A percentile compares a stretch with the other conserved stretches of the same genome.
Conservation (phyloP, 2,329 filamentous ascomycete species). For the Fusarium pseudograminearum region DNA sequence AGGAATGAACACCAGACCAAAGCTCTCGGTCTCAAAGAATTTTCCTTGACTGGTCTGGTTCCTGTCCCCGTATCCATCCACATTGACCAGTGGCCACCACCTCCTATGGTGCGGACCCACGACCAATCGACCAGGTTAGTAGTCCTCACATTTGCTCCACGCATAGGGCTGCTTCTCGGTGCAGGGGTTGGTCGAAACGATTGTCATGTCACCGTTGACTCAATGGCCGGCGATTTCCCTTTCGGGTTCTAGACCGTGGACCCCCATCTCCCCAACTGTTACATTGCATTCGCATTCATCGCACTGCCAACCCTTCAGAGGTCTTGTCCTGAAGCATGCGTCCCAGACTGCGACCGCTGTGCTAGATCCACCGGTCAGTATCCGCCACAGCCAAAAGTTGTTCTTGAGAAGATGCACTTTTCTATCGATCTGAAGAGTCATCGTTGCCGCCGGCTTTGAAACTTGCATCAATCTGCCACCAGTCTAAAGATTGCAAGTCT, state of each 20-base stretch:
- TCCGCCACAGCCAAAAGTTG: conserved; percentile 17
- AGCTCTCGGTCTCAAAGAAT: conserved; percentile 1
- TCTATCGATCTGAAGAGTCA: conserved; percentile 21
- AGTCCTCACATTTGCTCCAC: conserved; percentile 41
- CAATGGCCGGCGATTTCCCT: conserved; percentile 44
- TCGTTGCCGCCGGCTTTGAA: conserved; percentile 31
- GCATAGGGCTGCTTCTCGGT: conserved; percentile 46
- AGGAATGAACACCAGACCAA: conserved; percentile 17
- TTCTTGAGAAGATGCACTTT: neutral
- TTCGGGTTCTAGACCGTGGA: conserved; percentile 25
- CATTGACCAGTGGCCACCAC: conserved; percentile 10
- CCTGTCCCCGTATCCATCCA: conserved; percentile 18
- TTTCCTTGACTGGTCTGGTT: conserved; percentile 22
- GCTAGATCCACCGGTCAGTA: conserved; percentile 25
- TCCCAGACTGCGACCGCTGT: conserved; percentile 33
- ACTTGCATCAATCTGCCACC: conserved; percentile 24
- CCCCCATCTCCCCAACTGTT: conserved; percentile 18
- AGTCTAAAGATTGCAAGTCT: conserved; percentile 3
- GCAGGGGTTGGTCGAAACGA: conserved; percentile 34
- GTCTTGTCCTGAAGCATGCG: conserved; percentile 25
- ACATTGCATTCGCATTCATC: conserved; percentile 32
- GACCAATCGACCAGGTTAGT: conserved; percentile 37
- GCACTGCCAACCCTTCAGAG: conserved; percentile 30
- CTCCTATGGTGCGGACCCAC: conserved; percentile 27
- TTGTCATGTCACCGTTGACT: conserved; percentile 45